Base-by-base conservation (phyloP, 345 rosid genomes). In the Mangifera indica region DNA sequence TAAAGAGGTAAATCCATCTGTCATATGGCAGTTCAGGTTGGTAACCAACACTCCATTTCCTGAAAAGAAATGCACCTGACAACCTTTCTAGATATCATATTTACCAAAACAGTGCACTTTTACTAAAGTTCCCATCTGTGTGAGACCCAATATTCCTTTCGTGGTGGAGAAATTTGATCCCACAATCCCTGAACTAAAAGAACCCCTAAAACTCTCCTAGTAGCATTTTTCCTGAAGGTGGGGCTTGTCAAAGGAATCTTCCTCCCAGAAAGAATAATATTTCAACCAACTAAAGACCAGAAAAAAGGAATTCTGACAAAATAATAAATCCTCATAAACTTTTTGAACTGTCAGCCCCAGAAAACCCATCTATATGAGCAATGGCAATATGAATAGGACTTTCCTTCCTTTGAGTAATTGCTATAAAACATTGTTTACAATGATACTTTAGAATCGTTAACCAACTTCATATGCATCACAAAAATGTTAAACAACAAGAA, bases 1-100 rank as follows among this genome's bases (percentile, higher is more conserved):
- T n/a, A 10, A 53, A 53, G 24, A 6, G 42, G 8, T 37, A 37
- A 37, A 37, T 37, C 57, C 57, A 53, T 12, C 61, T 57, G 18
- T 29, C 8, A 59, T 29, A 59, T 18, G 29, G 21, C 40, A 29
- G 15, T 22, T 56, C 25, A 14, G 24, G 7, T 11, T 24, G 1
- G 9, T 12, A 22, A 25, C 24, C 37, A 24, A 34, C 13, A 7
- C 10, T 26, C 45, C 21, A 13, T 17, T 40, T 62, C 24, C 25
- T 62, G 14, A n/a, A 62, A n/a, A 37, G 25, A 20, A 0, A 40
- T 62, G 66, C 51, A 20, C 21, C 42, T 37, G 10, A 20, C 15
- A 62, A 62, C 14, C 49, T 62, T n/a, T n/a, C 24, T 37, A 34
- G 15, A 62, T n/a, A 62, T n/a, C 66, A 20, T 62, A 18, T 62